These are phyloP conservation scores for Colletotrichum brevisporum DNA, from an alignment of 2,329 filamentous ascomycete genomes.

Conservation along the genomic window DNA sequence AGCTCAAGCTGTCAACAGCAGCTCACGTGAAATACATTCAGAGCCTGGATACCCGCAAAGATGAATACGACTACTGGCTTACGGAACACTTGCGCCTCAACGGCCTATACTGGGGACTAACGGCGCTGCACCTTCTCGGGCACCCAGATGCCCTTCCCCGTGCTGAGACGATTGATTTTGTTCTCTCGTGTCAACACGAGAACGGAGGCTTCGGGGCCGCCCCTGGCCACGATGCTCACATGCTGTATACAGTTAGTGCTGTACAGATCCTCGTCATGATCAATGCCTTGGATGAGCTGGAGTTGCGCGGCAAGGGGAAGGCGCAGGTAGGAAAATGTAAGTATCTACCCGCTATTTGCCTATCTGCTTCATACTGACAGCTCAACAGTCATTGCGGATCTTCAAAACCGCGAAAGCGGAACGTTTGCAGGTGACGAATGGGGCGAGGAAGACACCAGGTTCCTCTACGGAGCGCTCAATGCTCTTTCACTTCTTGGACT, in stretches of 20 bases:
- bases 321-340: conserved; percentile 84
- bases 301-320: conserved; percentile 78
- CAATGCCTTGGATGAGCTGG: conserved; percentile 87
- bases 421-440: conserved; percentile 96
- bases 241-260: conserved; percentile 95
- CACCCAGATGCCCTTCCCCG: conserved; percentile 86
- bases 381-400: conserved; percentile 77
- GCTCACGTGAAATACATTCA: conserved; percentile 93
- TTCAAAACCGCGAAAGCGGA: conserved; percentile 86
- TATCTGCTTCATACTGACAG: conserved; percentile 38
- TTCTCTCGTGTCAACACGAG: conserved; percentile 93
- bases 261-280: conserved; percentile 92
- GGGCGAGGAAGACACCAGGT: conserved; percentile 96
- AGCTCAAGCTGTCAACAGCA: conserved; percentile 63
- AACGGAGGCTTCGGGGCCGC: conserved; percentile 94
- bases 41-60: conserved; percentile 89
- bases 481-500: conserved; percentile 87
- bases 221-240: conserved; percentile 93
- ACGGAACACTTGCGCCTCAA: conserved; percentile 97
- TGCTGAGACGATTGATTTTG: conserved; percentile 87
- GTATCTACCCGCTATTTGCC: conserved; percentile 50
- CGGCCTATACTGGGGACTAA: conserved; percentile 96
- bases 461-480: conserved; percentile 91
- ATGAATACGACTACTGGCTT: conserved; percentile 97
- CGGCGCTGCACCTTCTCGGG: conserved; percentile 86